Evolutionary conservation across 2,329 filamentous ascomycete genomes (phyloP), one percentile per base, ranked within the genome.

Genomic region (Dryadomyces quercus-mongolicae): DNA sequence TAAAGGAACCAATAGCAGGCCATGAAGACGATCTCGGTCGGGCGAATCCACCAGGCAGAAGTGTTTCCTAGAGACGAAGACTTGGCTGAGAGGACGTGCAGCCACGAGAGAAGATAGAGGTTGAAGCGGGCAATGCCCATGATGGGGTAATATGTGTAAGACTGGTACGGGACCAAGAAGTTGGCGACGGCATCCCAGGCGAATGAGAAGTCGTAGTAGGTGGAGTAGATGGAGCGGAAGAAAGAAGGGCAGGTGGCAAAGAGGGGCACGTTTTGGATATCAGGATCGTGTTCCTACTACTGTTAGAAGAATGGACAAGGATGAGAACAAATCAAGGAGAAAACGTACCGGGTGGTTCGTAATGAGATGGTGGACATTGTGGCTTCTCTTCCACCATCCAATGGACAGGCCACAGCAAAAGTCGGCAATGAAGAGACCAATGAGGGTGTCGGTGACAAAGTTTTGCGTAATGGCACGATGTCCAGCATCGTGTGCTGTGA

Each of bases 101-200:
- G 68, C 81, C 81, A 85, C 5, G 80, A 83, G 12, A 86, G 74
- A 18, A 81, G 67, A 66, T 86, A 87, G 2, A 88, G 75, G 64
- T 87, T 87, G 76, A 88, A 87, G 57, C 84, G 82, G 3, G 82
- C 84, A 54, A 87, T 71, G 56, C 71, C 72, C 71, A 88, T 80
- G 62, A 85, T 67, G 1, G 82, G 80, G 64, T 87, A 87, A 70
- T 87, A 88, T 0, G 81, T 78, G 67, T 79, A 85, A 53, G 78
- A 70, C 64, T 88, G 84, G 62, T 75, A 79, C 8, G 72, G 74
- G 5, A 87, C 70, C 53, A 83, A 62, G 56, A 82, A 65, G 58
- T 81, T 76, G 48, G 82, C 81, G 16, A 73, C 72, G 7, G 73
- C 71, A 63, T 86, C 82, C 70, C 81, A 87, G 51, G 73, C 68